Evolutionary conservation across 1,139 yeast species (phyloP), one percentile per base, ranked within the genome.

Genomic region (Candida sojae): DNA sequence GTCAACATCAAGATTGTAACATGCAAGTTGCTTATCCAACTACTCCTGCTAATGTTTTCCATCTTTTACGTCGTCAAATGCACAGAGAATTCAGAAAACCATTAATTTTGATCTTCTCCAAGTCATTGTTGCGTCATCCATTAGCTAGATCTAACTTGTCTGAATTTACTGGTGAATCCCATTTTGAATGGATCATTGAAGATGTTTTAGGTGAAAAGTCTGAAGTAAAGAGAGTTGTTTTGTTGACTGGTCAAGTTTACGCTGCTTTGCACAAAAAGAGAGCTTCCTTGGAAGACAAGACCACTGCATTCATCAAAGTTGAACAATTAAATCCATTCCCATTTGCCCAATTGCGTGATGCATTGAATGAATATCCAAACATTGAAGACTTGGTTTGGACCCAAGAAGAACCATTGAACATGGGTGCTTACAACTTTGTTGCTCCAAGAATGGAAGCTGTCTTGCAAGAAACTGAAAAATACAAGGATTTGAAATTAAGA

Each of bases 321-420:
- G 99, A 95, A 75, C 98, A 95, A 78, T 68, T 92, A 62, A 97
- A 95, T 67, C 99, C 99, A 70, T 95, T 95, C 98, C 99, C 99
- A 72, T 95, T 77, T 73, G 93, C 95, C 52, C 97, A 89, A 75
- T 75, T 95, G 62, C 87, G 91, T 66, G 97, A 92, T 62, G 74
- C 89, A 34, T 76, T 95, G 60, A 79, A 89, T 72, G 68, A 83
- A 48, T 95, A 87, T 79, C 90, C 96, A 64, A 84, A 84, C 68
- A 67, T 86, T 54, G 86, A 87, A 70, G 99, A 95, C 67, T 75
- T 95, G 60, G 96, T 91, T 43, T 95, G 95, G 95, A 87, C 96
- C 73, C 99, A 95, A 78, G 99, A 95, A 77, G 99, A 95, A 79
- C 99, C 99, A 60, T 82, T 93, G 75, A 95, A 95, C 77, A 93